Evolutionary conservation across 2,329 filamentous ascomycete genomes (phyloP).

Genomic region (Tricladium varicosporioides): DNA sequence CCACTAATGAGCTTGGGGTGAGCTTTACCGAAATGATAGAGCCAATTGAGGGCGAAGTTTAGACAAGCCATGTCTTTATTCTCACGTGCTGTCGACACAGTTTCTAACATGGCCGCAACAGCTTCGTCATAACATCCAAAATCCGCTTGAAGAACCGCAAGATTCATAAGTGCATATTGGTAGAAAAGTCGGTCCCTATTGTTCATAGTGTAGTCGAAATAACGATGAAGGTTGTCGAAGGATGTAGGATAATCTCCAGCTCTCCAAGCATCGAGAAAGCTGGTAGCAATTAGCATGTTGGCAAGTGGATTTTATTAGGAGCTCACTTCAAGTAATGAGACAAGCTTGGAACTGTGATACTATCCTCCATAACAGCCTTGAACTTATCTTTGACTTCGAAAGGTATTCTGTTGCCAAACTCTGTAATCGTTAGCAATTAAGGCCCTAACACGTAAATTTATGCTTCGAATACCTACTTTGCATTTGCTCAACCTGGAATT

Average conservation of each 20-base stretch:
- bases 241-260: slow-evolving; percentile 86
- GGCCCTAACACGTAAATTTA: neutral
- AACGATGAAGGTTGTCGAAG: slow-evolving; percentile 88
- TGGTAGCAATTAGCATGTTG: slow-evolving; percentile 35
- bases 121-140: slow-evolving; percentile 91
- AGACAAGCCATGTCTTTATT: slow-evolving; percentile 89
- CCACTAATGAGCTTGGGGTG: slow-evolving; percentile 73
- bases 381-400: slow-evolving; percentile 71
- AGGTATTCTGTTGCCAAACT: slow-evolving; percentile 75
- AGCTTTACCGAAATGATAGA: slow-evolving; percentile 89
- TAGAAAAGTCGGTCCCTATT: slow-evolving; percentile 81
- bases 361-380: slow-evolving; percentile 64
- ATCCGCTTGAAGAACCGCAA: slow-evolving; percentile 90
- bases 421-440: slow-evolving; percentile 41
- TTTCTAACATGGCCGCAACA: slow-evolving; percentile 91
- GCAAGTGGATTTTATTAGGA: neutral
- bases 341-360: slow-evolving; percentile 67
- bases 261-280: slow-evolving; percentile 89
- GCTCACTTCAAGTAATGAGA: slow-evolving; percentile 70
- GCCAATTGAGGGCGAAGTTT: slow-evolving; percentile 94
- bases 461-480: slow-evolving; percentile 58
- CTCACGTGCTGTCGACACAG: slow-evolving; percentile 89
- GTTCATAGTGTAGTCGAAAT: slow-evolving; percentile 96
- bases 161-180: slow-evolving; percentile 90
- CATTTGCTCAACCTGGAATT: slow-evolving; percentile 85